Conservation (phyloP, 148 eudicot species). For the Amaranthus cruentus region DNA sequence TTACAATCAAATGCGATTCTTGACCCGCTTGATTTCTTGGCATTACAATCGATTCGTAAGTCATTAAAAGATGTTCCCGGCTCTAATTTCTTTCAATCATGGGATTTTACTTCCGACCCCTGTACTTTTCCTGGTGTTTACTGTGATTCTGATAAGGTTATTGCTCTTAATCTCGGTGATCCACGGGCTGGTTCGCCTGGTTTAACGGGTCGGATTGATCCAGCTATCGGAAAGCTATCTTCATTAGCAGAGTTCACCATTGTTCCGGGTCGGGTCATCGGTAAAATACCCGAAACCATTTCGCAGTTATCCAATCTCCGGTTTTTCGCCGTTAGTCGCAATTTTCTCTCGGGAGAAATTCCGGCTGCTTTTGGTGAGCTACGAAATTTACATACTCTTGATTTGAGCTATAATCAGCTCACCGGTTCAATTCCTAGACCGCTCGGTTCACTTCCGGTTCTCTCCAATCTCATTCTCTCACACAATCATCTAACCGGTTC, state of each 20-base stretch:
- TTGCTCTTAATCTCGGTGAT: constrained; percentile 78
- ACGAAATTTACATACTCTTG: constrained; percentile 44
- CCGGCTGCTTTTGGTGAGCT: constrained; percentile 51
- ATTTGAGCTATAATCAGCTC: constrained; percentile 73
- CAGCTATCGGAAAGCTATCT: constrained; percentile 65
- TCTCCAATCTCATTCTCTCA: constrained; percentile 53
- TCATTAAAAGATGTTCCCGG: constrained; percentile 56
- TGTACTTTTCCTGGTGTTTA: constrained; percentile 74
- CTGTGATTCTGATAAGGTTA: constrained; percentile 53
- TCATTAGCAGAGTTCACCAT: constrained; percentile 58
- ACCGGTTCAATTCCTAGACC: constrained; percentile 56
- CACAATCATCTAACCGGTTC: constrained; percentile 58
- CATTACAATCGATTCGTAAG: constrained; percentile 61
- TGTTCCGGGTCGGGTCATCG: constrained; percentile 68
- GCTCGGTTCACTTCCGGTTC: constrained; percentile 42
- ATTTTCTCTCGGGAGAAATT: constrained; percentile 58
- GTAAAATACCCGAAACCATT: constrained; percentile 45
- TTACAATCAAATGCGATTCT: constrained; percentile 31
- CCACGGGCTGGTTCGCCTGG: constrained; percentile 77
- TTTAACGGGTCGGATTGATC: constrained; percentile 60
- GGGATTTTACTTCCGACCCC: constrained; percentile 93
- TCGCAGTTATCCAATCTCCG: constrained; percentile 47
- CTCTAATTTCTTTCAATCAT: constrained; percentile 56
- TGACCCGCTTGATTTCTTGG: constrained; percentile 70
- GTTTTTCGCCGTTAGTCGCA: constrained; percentile 61